Base-by-base conservation (phyloP, 1,284 basidiomycete species). In the Ustanciosporium gigantosporum region DNA sequence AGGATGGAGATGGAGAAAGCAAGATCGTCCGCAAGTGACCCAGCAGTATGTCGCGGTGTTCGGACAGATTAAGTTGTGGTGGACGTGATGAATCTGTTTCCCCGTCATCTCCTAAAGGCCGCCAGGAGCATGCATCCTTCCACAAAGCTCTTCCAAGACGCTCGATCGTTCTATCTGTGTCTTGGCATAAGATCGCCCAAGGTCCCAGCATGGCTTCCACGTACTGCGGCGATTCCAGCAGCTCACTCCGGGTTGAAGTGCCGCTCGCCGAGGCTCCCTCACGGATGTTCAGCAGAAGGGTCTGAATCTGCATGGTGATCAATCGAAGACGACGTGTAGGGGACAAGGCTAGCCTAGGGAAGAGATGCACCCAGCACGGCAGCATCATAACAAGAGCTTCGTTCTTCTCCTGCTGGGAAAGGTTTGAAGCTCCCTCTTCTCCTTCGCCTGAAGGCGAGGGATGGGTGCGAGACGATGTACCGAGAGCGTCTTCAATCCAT, bases 311-410 rank as follows among this genome's bases (percentile, higher is more conserved):
- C 5, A 86, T 84, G 2, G 91, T 83, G 0, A 88, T 81, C 7
- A 84, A 75, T 14, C 90, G 85, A 17, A 93, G 82, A 31, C 90
- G 84, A 27, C 91, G 85, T 13, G 87, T 88, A 0, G 90, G 85
- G 53, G 92, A 89, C 16, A 90, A 81, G 35, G 92, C 85, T 9
- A 96, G 82, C 0, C 87, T 82, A 0, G 92, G 87, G 29, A 90
- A 81, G 78, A 95, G 90, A 79, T 95, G 90, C 29, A 93, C 90
- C 92, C 92, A 95, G 51, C 93, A 90, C 5, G 90, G 91, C 34
- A 91, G 66, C 79, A 86, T 86, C 57, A 85, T 82, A 25, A 82
- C 81, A 45, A 90, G 78, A 2, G 83, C 89, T 14, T 58, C 55
- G 2, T 40, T 37, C 31, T 67, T 60, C 41, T 76, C 70, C 14